Evolutionary conservation across 306 rosid species (phyloP).

Genomic region (Acacia acuminata): DNA sequence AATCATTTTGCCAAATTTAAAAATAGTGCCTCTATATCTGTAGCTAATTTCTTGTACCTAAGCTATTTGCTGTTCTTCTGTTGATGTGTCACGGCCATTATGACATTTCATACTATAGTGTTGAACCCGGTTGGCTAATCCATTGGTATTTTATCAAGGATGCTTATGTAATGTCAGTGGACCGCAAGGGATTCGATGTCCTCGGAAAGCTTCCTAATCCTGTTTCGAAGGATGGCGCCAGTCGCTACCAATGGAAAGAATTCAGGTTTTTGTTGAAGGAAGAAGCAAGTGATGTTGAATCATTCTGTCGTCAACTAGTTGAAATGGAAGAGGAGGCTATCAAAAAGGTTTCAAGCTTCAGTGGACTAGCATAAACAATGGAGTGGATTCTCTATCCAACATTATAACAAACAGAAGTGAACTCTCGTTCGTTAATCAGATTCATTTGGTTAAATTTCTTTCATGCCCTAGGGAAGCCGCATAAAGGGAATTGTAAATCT

Average conservation of each 20-base stretch:
- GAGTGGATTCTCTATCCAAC: background rate
- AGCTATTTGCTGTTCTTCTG: background rate
- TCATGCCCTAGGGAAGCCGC: background rate
- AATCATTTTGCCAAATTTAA: background rate
- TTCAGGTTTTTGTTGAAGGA: conserved; percentile 64
- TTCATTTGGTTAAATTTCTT: too few relatives aligned
- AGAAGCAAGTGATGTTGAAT: conserved; percentile 60
- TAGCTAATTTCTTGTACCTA: background rate
- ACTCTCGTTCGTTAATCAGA: too few relatives aligned
- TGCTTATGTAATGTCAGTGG: conserved; percentile 64
- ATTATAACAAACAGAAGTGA: background rate
- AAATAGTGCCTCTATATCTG: background rate
- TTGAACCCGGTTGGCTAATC: conserved; percentile 23
- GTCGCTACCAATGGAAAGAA: conserved; percentile 69
- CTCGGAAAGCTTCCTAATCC: conserved; percentile 61
- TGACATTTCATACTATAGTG: background rate
- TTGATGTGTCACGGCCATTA: background rate
- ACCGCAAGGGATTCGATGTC: conserved; percentile 79
- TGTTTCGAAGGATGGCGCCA: conserved; percentile 47
- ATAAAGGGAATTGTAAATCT: background rate
- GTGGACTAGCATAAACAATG: conserved; percentile 51
- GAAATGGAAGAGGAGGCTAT: conserved; percentile 87
- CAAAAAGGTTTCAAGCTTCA: conserved; percentile 59
- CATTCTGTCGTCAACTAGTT: conserved; percentile 70
- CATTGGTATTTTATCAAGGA: conserved; percentile 52